Evolutionary conservation across 169 alveolate genomes (phyloP), one percentile per base, ranked within the genome.

Genomic region (Plasmodium cynomolgi): DNA sequence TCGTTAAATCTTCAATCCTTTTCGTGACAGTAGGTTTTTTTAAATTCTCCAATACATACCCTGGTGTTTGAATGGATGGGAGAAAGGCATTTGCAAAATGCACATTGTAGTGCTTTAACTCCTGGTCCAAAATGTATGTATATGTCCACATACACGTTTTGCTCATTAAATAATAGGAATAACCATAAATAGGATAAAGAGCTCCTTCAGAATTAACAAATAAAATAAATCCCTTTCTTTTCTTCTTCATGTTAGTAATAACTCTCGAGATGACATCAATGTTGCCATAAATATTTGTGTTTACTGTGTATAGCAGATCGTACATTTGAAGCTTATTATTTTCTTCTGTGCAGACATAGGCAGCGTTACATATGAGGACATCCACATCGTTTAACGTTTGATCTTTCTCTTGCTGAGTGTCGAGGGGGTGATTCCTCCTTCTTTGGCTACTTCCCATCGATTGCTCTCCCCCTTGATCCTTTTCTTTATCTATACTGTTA

Each of bases 341-440:
- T 80, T 88, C 94, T 23, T 62, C 88, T 6, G 94, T 88, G 15
- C 83, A 58, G 7, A 88, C 88, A 17, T 88, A 88, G n/a, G 94
- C 94, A 34, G 91, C 94, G 72, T 88, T 88, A n/a, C 94, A 88
- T 31, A 88, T 88, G 50, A 88, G 90, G 15, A 88, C 94, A 37
- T 88, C 94, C 7, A 88, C 74, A 79, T 54, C 26, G 54, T 77
- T 79, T 17, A 54, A 33, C 54, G 15, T 8, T 56, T 79, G 68
- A 1, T 15, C 62, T 3, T 2, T 50, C 26, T 0, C 8, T 15
- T 50, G 9, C 1, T 50, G 9, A 50, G 23, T 3, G 62, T 50
- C 2, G 0, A 3, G 20, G 26, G 62, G 62, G 8, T 50, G 0
- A 54, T 7, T 50, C 82, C 74, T 54, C 23, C 82, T 20, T 62